A percentile compares a stretch with the other conserved stretches of the same genome.
Conservation (phyloP, 2,329 filamentous ascomycete species). For the Xylariaceae sp. region DNA sequence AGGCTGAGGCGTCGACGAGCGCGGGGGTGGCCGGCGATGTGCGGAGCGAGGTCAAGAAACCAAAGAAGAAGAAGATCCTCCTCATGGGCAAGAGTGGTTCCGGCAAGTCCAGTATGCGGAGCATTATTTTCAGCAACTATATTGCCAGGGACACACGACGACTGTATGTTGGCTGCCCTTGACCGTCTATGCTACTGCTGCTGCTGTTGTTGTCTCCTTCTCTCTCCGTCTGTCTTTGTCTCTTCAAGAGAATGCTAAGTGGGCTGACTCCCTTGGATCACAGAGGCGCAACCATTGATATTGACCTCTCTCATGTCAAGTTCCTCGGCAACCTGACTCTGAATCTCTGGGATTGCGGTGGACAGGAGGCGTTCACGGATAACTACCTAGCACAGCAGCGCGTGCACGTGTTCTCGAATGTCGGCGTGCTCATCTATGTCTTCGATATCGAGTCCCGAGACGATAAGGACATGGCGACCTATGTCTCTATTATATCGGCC, state of each 20-base stretch:
- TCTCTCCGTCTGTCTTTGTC: neutral
- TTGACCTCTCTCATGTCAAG: conserved; percentile 96
- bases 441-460: conserved; percentile 98
- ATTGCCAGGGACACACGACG: conserved; percentile 92
- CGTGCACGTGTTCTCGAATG: conserved; percentile 92
- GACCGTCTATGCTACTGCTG: neutral
- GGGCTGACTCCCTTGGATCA: neutral
- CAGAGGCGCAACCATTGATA: conserved; percentile 90
- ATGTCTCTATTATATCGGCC: conserved; percentile 83
- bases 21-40: conserved; percentile 33
- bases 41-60: conserved; percentile 54
- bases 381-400: conserved; percentile 96
- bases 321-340: conserved; percentile 97
- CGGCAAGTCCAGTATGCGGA: conserved; percentile 96
- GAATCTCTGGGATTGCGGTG: conserved; percentile 98
- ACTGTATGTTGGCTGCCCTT: conserved; percentile 45
- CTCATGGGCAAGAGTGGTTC: conserved; percentile 95
- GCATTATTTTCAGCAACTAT: conserved; percentile 98
- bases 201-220: no score
- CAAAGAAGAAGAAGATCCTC: conserved; percentile 81
- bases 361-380: conserved; percentile 97
- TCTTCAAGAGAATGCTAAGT: neutral
- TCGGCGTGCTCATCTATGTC: conserved; percentile 96
- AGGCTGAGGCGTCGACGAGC: conserved; percentile 28
- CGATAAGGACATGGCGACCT: conserved; percentile 86